Base-by-base conservation (phyloP, 139 green algal species). In the Chlorella sp. region DNA sequence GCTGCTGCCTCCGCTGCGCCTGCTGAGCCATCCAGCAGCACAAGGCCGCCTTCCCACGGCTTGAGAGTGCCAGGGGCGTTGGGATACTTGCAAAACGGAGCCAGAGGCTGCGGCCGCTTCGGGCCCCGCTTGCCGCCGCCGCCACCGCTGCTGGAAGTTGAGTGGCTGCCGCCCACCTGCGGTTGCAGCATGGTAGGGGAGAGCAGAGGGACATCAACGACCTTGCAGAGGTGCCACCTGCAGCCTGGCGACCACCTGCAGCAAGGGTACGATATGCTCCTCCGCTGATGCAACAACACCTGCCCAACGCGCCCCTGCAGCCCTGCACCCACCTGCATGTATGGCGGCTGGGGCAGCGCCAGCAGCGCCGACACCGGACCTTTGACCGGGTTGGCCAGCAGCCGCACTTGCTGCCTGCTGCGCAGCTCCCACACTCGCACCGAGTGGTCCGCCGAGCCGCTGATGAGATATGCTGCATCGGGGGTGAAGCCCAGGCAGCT, bases 401-500 rank as follows among this genome's bases (percentile, higher is more conserved):
- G 75, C 41, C 89, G 89, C 34, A 97, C 68, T 11, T 89, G 86
- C 85, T 97, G 95, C 7, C 92, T 74, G 62, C 88, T 96, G 79
- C 86, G 84, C 73, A 96, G 62, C 80, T 98, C 94, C 95, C 95
- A 98, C 21, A 96, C 85, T 7, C 88, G 78, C 17, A 93, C 93
- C 0, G 47, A 94, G 36, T 91, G 89, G 57, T 98, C 95, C 44
- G 95, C 90, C 34, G 85, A 93, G 11, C 91, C 92, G 41, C 94
- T 95, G 6, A 94, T 85, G 20, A 97, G 84, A 26, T 87, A 70
- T 36, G 90, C 88, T 13, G 92, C 95, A 83, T 95, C 87, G 2
- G 87, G 63, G 0, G 92, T 92, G 28, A 94, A 32, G 4, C 70
- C 62, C 67, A 96, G 72, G 60, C 88, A 87, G 3, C 84, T 94